Evolutionary conservation across 169 alveolate species (phyloP), one percentile per base, ranked within the genome.

Genomic region (Eimeria sp.): DNA sequence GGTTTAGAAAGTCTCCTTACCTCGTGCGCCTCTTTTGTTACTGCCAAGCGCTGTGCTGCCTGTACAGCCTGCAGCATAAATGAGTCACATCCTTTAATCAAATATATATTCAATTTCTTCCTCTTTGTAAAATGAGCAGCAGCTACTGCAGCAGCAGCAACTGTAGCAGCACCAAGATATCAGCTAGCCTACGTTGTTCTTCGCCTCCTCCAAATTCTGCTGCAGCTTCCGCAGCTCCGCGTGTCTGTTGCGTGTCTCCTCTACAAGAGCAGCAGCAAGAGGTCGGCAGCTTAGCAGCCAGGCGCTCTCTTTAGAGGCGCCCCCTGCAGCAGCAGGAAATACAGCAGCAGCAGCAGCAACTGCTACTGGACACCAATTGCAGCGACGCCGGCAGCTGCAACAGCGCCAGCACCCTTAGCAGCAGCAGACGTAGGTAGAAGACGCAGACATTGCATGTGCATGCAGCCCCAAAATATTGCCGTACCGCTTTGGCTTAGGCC

Each of bases 121-220:
- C 84, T 22, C 16, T 43, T 20, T 9, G 13, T 20, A 75, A 14
- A 1, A 2, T 2, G 54, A 7, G 34, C 89, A 78, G 89, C 89
- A 45, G 89, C 89, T 45, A 22, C 65, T 7, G 89, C 70, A 78
- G 89, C 89, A 78, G 61, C 89, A 78, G 65, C 84, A 22, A 13
- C 84, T 11, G 61, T 14, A 54, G 61, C 61, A 54, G 61, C 61
- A 54, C 20, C 61, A 54, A 14, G 10, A 14, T 34, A 54, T 13
- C 9, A 11, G 14, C 22, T 45, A 22, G 49, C 40, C 43, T 18
- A 78, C 89, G 89, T 20, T 43, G 34, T 47, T n/a, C 34, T 45
- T 78, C 7, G 89, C 89, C 13, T 78, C 89, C 67, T 34, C 89
- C 13, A 22, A 10, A 65, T 34, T 78, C 43, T 78, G 89, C 34